Percentiles rank a stretch among this genome's conserved stretches.
phyloP scores from a whole-genome alignment of 2,329 filamentous ascomycete species.

The Passalora sequoiae region DNA sequence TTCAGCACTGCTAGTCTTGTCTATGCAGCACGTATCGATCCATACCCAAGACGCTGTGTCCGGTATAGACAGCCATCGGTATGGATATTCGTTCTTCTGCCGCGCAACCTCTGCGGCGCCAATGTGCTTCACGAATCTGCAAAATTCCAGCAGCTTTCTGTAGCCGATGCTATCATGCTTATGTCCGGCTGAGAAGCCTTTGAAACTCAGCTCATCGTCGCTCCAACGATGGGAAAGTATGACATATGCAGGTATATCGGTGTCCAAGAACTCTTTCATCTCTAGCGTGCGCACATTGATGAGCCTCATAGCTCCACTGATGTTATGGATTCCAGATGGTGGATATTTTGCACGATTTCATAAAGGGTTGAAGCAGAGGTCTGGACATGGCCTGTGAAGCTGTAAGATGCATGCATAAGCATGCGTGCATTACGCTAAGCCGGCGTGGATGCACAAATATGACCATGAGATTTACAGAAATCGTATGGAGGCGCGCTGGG shows the following conservation, averaged over 20 bases:
- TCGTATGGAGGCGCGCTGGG: no score
- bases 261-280: constrained; percentile 20
- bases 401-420: no score
- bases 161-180: constrained; percentile 2
- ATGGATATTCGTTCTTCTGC: background rate
- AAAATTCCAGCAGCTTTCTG: constrained; percentile 8
- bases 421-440: no score
- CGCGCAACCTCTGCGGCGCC: background rate
- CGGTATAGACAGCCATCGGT: no score
- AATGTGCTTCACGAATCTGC: background rate
- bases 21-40: background rate
- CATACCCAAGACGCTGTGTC: no score
- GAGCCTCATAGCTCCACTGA: no score
- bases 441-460: no score
- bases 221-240: constrained; percentile 28
- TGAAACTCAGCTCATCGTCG: constrained; percentile 18
- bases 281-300: constrained; percentile 20
- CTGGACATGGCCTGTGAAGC: no score
- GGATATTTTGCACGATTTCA: no score
- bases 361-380: no score
- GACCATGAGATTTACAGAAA: no score
- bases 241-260: constrained; percentile 18
- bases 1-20: background rate
- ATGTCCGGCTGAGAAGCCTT: constrained; percentile 11
- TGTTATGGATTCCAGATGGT: no score